Percentiles rank a stretch among this genome's conserved stretches.
Evolutionary conservation across 768 basidiomycete genomes (phyloP).

Genomic region (Hirschioporus abietinus): DNA sequence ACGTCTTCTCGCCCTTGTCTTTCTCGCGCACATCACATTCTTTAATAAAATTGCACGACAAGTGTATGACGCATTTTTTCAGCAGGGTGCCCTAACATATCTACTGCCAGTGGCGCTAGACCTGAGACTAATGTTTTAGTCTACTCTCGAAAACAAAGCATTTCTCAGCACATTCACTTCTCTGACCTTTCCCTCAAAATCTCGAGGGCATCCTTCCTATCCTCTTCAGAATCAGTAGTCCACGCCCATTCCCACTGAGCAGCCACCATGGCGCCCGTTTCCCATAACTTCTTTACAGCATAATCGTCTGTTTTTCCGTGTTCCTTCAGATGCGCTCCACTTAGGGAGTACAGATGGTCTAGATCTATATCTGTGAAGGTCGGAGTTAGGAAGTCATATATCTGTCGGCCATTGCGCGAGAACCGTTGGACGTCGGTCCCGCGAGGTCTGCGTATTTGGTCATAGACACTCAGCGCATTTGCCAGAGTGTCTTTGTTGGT

Average conservation of each 20-base stretch:
- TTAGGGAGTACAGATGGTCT: too few species aligned
- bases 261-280: conserved; percentile 36
- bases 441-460: conserved; percentile 22
- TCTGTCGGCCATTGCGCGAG: conserved; percentile 18
- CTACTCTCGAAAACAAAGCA: too few species aligned
- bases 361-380: conserved; percentile 5
- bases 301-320: too few species aligned
- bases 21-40: too few species aligned
- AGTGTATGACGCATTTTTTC: too few species aligned
- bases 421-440: conserved; percentile 20
- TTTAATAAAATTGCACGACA: too few species aligned
- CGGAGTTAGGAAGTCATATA: conserved; percentile 28
- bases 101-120: too few species aligned
- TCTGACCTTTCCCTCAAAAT: conserved; percentile 3
- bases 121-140: too few species aligned
- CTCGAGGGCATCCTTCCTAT: conserved; percentile 9
- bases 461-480: conserved; percentile 23
- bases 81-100: too few species aligned
- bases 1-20: too few species aligned
- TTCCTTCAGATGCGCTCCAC: too few species aligned
- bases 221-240: conserved; percentile 18
- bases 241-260: conserved; percentile 61
- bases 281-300: conserved; percentile 8
- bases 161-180: too few species aligned
- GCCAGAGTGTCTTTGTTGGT: conserved; percentile 10